These are phyloP conservation scores for Begonia masoniana DNA, from an alignment of 306 rosid species.

Conservation along the genomic window DNA sequence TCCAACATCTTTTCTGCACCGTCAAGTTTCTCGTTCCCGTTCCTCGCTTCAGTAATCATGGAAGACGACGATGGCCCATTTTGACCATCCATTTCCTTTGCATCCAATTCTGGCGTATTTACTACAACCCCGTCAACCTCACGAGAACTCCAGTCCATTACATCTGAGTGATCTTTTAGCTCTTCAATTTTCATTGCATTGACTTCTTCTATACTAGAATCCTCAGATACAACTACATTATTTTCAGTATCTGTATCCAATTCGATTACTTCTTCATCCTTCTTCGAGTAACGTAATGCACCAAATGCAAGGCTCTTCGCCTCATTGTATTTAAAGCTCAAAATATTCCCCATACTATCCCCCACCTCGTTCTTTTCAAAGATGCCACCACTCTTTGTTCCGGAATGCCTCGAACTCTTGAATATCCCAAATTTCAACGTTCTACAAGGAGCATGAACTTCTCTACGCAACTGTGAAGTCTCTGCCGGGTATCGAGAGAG, in stretches of 20 bases:
- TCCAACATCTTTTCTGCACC: conserved; percentile 23
- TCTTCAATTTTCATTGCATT: conserved; percentile 30
- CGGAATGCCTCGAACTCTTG: conserved; percentile 2
- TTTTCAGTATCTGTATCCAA: conserved; percentile 32
- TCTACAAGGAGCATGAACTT: conserved; percentile 66
- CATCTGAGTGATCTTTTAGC: conserved; percentile 15
- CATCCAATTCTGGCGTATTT: conserved; percentile 22
- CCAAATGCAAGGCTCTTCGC: conserved; percentile 27
- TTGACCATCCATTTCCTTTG: conserved; percentile 13
- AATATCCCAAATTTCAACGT: conserved; percentile 24
- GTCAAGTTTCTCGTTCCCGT: conserved; percentile 25
- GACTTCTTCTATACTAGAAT: conserved; percentile 41
- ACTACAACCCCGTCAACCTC: conserved; percentile 23
- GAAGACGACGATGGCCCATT: conserved; percentile 30
- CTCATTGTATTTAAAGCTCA: conserved; percentile 4
- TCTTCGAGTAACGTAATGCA: conserved; percentile 3
- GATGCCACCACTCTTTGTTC: conserved; percentile 3
- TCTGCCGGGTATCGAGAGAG: conserved; percentile 50
- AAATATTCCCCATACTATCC: conserved; percentile 26
- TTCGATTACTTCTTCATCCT: conserved; percentile 38
- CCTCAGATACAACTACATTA: conserved; percentile 20
- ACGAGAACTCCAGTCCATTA: conserved; percentile 14
- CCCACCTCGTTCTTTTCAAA: conserved; percentile 5
- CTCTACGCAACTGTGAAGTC: conserved; percentile 28
- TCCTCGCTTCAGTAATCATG: conserved; percentile 31